These are phyloP conservation scores for Dalbergia cultrata DNA, from an alignment of 306 rosid species.

Conservation along the genomic window DNA sequence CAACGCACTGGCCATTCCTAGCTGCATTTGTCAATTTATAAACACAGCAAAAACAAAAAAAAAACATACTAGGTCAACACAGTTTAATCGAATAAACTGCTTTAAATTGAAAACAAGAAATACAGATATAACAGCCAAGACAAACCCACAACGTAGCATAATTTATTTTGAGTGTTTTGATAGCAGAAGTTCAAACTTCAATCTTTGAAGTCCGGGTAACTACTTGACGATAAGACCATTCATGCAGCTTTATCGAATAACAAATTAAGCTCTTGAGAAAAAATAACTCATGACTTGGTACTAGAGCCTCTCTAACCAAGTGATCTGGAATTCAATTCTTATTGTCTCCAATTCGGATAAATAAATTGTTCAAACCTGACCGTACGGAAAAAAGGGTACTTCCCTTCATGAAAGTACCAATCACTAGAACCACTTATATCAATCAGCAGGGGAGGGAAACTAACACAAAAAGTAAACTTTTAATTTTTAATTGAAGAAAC, in stretches of 20 bases:
- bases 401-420: not conserved
- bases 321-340: too few relatives aligned
- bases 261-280: too few relatives aligned
- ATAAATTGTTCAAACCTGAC: too few relatives aligned
- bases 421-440: not conserved
- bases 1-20: conserved; percentile 70
- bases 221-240: too few relatives aligned
- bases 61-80: not conserved
- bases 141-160: not conserved
- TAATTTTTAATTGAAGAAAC: not conserved
- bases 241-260: too few relatives aligned
- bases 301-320: too few relatives aligned
- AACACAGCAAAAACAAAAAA: too few relatives aligned
- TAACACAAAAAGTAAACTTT: not conserved
- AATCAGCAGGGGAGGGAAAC: not conserved
- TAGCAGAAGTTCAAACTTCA: conserved; percentile 15
- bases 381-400: too few relatives aligned
- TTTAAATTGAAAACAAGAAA: not conserved
- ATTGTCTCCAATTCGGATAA: too few relatives aligned
- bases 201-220: not conserved
- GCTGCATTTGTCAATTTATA: conserved; percentile 35
- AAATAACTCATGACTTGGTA: too few relatives aligned
- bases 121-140: not conserved
- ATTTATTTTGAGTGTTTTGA: not conserved
- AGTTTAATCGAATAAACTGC: not conserved